Evolutionary conservation across 1,139 yeast species (phyloP), one percentile per base, ranked within the genome.

Genomic region (Torulaspora globosa): DNA sequence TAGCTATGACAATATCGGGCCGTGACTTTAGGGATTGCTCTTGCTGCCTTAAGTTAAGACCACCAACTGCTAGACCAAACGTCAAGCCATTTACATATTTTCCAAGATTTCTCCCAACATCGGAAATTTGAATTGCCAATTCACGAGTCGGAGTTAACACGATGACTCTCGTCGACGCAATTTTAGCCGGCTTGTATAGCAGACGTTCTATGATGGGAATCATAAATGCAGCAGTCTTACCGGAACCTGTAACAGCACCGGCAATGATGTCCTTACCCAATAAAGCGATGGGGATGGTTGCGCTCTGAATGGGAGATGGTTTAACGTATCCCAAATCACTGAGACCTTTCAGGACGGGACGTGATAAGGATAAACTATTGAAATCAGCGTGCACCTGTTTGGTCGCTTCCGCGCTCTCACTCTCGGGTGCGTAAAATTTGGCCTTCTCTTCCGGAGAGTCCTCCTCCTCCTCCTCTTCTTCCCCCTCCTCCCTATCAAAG

Each of bases 171-270:
- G 97, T 89, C 2, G 95, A 79, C 2, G 96, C 83, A 8, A 84
- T 71, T 59, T 85, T 86, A 43, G 87, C 75, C 8, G 97, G 97
- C 58, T 94, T 85, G 68, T 84, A 92, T 28, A 92, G 70, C 39
- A 92, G 73, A 72, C 98, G 81, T 70, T 94, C 98, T 50, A 94
- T 79, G 33, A 92, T 87, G 14, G 98, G 99, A 47, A 92, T 85
- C 83, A 92, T 82, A 63, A 88, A 92, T 1, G 98, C 98, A 5
- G 97, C 98, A 15, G 99, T 94, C 66, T 92, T 92, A 78, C 99
- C 99, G 29, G 97, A 89, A 71, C 99, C 99, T 3, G 99, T 92
- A 23, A 87, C 96, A 30, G 98, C 98, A 72, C 97, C 97, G n/a
- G 98, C 99, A 56, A 92, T 96, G 44, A 92, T 80, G 66, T 88